Evolutionary conservation across 805 yeast species (phyloP), one percentile per base, ranked within the genome.

Genomic region (Nakazawaea peltata): DNA sequence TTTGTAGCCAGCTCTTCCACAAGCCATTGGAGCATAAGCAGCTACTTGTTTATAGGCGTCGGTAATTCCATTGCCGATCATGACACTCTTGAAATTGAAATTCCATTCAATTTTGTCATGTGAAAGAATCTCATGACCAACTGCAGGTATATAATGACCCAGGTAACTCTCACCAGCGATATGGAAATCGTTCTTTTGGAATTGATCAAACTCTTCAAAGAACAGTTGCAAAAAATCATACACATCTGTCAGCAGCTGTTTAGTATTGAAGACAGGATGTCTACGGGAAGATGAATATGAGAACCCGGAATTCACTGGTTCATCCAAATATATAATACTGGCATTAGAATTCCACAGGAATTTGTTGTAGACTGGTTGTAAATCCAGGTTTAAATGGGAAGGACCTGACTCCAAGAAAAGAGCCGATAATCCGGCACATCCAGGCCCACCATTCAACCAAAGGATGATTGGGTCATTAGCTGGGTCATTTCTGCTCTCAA

Each of bases 371-470:
- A 70, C 65, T 15, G 88, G 87, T 48, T 71, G 71, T 42, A 78
- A 55, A 19, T 80, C 72, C 27, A 71, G 55, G 40, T 65, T 71
- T 42, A 85, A 76, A 18, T 77, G 67, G 2, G 92, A 68, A 11
- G 95, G 90, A 19, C 95, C 95, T 46, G 84, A 67, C 55, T 85
- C 95, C 54, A 84, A 83, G 53, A 85, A 80, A 45, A 83, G 67
- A 0, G 94, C 94, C 12, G 94, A 82, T 61, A 84, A 60, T 7
- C 94, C 82, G 12, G 94, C 81, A 61, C 96, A 86, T 3, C 96
- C 96, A 30, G 96, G 95, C 14, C 96, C 96, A 47, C 96, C 96
- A 54, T 85, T 86, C 51, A 86, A 68, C 95, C 96, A 87, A 46
- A 90, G 66, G 32, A 87, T 71, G 29, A 84, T 66, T 1, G 95